Base-by-base conservation (phyloP, 1,139 yeast genomes). In the Suhomyces panamericanus region DNA sequence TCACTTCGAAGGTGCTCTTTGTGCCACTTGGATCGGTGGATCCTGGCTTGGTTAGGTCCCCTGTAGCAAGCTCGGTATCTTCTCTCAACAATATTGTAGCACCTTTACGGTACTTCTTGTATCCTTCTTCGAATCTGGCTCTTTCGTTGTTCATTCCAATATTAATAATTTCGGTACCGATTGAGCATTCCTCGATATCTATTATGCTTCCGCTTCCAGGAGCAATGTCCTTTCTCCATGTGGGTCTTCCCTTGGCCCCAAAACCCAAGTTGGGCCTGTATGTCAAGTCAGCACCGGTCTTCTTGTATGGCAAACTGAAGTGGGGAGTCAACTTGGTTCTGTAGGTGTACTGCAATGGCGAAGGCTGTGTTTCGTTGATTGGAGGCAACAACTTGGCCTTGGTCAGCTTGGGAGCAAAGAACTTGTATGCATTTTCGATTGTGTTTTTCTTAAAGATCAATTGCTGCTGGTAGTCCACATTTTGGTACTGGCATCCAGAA, bases 321-420 rank as follows among this genome's bases (percentile, higher is more conserved):
- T 93, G 99, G 4, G 99, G 99, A 0, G 99, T 93, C 42, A 93
- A 75, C 60, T 93, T 93, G 0, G 99, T 93, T 61, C 99, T 74
- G 66, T 93, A 93, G 37, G 75, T 74, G 60, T 78, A 87, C 54
- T 83, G 77, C 49, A 81, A 67, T 4, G 99, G 99, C 3, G 96
- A 87, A 4, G 86, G 81, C 38, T 87, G 82, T 0, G 98, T 91
- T 3, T 71, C 66, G 10, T 75, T 75, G 28, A 93, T 71, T 9
- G 59, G 69, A 0, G 96, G 96, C 22, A 86, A 61, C 6, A 10
- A 4, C 3, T 35, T 35, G 38, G 70, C 59, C 1, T 44, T 46
- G 43, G 81, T 63, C 39, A 60, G 48, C 13, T 52, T 52, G 1
- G 75, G 73, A 1, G 96, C 95, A 62, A 88, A 85, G 62, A 76